Conservation (phyloP, 2,329 filamentous ascomycete species). For the Orbilia oligospora region DNA sequence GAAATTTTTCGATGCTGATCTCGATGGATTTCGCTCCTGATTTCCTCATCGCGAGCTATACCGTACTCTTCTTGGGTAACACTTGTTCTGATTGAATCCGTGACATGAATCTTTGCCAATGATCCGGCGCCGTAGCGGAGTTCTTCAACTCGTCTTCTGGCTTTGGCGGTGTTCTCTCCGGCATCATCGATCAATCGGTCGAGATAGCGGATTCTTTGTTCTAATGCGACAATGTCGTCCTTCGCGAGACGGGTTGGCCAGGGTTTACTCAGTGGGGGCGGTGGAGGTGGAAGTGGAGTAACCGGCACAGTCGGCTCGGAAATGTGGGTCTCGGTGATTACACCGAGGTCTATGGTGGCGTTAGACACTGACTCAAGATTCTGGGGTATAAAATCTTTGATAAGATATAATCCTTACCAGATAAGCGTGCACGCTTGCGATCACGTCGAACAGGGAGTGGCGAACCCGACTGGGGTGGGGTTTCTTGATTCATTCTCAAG, state of each 20-base stretch:
- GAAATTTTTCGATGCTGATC: conserved; percentile 12
- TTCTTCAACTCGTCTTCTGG: neutral
- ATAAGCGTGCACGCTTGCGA: conserved; percentile 9
- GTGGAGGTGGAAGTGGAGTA: neutral
- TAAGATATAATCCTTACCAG: neutral
- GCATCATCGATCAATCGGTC: neutral
- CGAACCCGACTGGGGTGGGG: neutral
- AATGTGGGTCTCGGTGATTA: neutral
- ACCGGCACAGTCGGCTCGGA: neutral
- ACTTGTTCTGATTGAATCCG: neutral
- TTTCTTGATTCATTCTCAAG: neutral
- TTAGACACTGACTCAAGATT: neutral
- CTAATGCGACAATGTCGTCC: neutral
- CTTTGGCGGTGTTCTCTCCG: neutral
- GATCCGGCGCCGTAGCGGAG: neutral
- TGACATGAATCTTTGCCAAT: neutral
- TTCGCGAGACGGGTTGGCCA: conserved; percentile 11
- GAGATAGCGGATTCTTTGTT: neutral
- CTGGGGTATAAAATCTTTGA: neutral
- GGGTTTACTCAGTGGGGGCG: neutral
- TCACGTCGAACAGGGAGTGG: neutral
- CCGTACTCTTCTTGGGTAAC: neutral
- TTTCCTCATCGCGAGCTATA: conserved; percentile 2
- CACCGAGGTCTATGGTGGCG: neutral
- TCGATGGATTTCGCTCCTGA: neutral